Conservation (phyloP, 192 early-diverging fungal genomes). For the Linnemannia schmuckeri region DNA sequence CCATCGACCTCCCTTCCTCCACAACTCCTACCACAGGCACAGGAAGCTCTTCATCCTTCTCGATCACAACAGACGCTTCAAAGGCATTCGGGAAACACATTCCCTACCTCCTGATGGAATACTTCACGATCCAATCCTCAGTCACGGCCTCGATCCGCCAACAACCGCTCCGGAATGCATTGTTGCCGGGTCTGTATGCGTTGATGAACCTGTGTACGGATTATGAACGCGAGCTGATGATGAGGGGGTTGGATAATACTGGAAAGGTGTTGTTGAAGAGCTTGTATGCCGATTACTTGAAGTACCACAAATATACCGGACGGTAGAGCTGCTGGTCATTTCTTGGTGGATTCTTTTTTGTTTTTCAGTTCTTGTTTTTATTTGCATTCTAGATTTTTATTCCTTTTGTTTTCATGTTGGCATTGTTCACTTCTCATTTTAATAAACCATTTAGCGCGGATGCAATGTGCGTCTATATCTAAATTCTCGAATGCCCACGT, state of each 20-base stretch:
- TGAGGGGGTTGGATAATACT: conserved; percentile 70
- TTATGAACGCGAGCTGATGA: conserved; percentile 73
- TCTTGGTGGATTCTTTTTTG: neutral
- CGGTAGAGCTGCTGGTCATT: conserved; percentile 39
- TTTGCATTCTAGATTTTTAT: neutral
- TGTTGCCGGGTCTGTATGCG: conserved; percentile 69
- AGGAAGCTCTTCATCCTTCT: neutral
- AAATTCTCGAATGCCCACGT: too few species aligned
- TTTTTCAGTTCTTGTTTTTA: neutral
- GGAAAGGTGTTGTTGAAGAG: conserved; percentile 66
- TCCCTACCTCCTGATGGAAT: conserved; percentile 66
- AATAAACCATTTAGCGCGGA: neutral
- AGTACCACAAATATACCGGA: conserved; percentile 69
- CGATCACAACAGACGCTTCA: conserved; percentile 33
- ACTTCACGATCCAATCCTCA: conserved; percentile 69
- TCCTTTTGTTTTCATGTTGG: neutral
- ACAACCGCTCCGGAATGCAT: conserved; percentile 55
- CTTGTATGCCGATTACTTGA: conserved; percentile 63
- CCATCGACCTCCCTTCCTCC: neutral
- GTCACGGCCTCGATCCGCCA: conserved; percentile 59
- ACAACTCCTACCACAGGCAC: neutral
- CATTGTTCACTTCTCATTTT: neutral
- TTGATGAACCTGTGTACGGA: conserved; percentile 76
- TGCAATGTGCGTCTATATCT: too few species aligned
- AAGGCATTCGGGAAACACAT: conserved; percentile 64